phyloP scores from a whole-genome alignment of 306 rosid species.

The Cercis canadensis region DNA sequence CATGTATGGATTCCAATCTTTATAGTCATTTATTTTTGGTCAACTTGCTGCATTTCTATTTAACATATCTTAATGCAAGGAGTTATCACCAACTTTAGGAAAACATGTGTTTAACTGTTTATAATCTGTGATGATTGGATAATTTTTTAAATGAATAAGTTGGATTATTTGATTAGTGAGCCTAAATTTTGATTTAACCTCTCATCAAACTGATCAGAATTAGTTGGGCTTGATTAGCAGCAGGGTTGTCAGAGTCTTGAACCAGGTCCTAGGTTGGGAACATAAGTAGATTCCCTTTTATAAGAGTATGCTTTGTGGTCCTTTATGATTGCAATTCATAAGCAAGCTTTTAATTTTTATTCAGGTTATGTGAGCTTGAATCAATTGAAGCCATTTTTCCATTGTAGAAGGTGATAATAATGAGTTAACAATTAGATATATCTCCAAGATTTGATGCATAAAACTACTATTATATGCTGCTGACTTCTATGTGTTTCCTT shows the following conservation, averaged over 20 bases:
- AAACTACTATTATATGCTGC: neutral
- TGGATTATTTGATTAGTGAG: too few species aligned
- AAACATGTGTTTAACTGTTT: neutral
- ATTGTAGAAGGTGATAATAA: neutral
- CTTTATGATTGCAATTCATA: neutral
- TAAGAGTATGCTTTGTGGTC: neutral
- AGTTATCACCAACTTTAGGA: neutral
- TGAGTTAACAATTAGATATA: neutral
- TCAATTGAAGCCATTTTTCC: neutral
- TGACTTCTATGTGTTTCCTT: neutral
- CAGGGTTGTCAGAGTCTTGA: constrained; percentile 4
- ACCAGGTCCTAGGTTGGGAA: neutral
- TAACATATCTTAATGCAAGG: neutral
- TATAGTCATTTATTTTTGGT: constrained; percentile 5
- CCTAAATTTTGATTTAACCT: too few species aligned
- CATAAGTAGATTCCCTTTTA: neutral
- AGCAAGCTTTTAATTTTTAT: neutral
- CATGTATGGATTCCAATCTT: constrained; percentile 64
- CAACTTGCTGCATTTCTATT: neutral
- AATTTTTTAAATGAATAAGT: too few species aligned
- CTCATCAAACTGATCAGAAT: neutral
- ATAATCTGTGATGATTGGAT: neutral
- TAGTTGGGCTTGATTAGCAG: constrained; percentile 3
- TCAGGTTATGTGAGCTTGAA: neutral
- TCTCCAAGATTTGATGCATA: neutral